Base-by-base conservation (phyloP, 768 basidiomycete genomes). In the Ephemerocybe angulata region DNA sequence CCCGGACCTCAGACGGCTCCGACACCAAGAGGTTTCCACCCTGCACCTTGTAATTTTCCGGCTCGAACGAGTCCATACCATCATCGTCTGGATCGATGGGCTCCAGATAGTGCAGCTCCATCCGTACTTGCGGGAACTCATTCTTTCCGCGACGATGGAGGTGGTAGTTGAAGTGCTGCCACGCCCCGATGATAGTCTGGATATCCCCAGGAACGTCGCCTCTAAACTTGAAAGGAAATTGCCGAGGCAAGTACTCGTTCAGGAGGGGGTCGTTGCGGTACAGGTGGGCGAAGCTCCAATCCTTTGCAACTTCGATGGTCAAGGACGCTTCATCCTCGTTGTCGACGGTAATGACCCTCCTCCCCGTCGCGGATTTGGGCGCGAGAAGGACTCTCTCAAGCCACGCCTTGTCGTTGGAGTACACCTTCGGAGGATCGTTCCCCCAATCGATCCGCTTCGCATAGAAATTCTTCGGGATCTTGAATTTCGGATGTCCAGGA, bases 31-130 rank as follows among this genome's bases (percentile, higher is more conserved):
- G 61, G 47, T 74, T 69, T 17, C 60, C 41, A 1, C 66, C 67
- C 25, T 55, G 40, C 7, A 67, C 63, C 6, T 37, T 62, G 47
- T 60, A 60, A 6, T 60, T 55, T 31, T 50, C 48, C 31, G 48
- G 30, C 31, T 44, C 42, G 40, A 2, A 53, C 33, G 29, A 33
- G 4, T 65, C 38, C 17, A 13, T 41, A 7, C 38, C 60, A 55
- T 61, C 61, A n/a, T 63, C 61, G 1, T 60, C 58, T 15, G 44
- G 60, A 33, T 60, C 56, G 19, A 62, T 59, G 17, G 52, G 53
- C 31, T 62, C 54, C 21, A 73, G 59, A 46, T 58, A 55, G 17
- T 65, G 59, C 10, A 73, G 60, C 48, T 72, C 70, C 68, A 73
- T 69, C 49, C 58, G 61, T 2, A 70, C 67, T 25, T 64, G 58